These are phyloP conservation scores for Solanum virginianum DNA, from an alignment of 257 asterid species.

Conservation along the genomic window DNA sequence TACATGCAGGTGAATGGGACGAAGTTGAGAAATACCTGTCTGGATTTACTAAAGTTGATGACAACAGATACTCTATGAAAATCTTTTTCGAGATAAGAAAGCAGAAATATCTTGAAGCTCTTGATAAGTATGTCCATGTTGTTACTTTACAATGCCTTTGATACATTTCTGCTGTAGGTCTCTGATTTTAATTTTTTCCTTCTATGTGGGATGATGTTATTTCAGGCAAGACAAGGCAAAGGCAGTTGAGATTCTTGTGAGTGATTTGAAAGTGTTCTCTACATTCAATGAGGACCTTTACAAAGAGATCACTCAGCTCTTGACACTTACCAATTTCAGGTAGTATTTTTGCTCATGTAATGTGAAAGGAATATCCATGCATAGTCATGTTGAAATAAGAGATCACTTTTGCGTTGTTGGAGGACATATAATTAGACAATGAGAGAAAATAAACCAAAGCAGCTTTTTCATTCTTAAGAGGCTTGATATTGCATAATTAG, in stretches of 20 bases:
- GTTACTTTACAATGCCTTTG: neutral
- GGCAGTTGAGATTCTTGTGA: conserved; percentile 79
- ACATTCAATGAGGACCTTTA: conserved; percentile 81
- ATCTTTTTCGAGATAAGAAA: conserved; percentile 90
- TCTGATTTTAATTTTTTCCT: neutral
- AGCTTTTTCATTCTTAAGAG: neutral
- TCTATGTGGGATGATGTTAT: neutral
- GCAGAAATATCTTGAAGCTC: conserved; percentile 98
- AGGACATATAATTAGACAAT: neutral
- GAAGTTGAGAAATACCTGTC: conserved; percentile 96
- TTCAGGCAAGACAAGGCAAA: conserved; percentile 84
- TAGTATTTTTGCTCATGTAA: conserved; percentile 8
- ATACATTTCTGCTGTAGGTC: neutral
- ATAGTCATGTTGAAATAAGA: neutral
- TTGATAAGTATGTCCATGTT: conserved; percentile 47
- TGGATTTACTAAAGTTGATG: conserved; percentile 93
- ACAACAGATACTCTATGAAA: conserved; percentile 94
- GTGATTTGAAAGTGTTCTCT: conserved; percentile 84
- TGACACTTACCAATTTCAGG: conserved; percentile 88
- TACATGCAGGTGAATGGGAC: conserved; percentile 95
- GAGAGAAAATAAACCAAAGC: neutral
- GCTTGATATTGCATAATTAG: neutral
- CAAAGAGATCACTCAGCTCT: conserved; percentile 88
- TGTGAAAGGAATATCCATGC: neutral
- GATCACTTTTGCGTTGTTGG: neutral